Base-by-base conservation (phyloP, 2,329 filamentous ascomycete genomes). In the Coleophoma eucalyptorum region DNA sequence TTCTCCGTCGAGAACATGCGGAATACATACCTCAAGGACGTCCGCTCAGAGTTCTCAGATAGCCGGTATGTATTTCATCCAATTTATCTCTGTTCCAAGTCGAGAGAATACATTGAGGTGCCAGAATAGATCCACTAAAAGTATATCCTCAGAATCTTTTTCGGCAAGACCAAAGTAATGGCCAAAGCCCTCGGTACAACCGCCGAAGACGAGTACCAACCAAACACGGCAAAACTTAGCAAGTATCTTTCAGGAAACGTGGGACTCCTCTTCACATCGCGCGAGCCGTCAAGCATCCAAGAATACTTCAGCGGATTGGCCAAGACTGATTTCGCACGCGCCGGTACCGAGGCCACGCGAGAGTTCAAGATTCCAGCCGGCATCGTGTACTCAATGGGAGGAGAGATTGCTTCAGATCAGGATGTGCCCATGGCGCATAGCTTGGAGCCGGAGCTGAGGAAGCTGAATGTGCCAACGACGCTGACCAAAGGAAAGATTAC, bases 101-200 rank as follows among this genome's bases (percentile, higher is more conserved):
- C 26, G n/a, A n/a, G n/a, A n/a, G n/a, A n/a, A n/a, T n/a, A n/a
- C n/a, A n/a, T 26, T 5, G 26, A 26, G 26, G 10, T 8, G 4
- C 26, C 26, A 2, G 26, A 26, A 26, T 26, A 3, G 5, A 26
- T 26, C 10, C 4, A 26, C 26, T 26, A 26, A 26, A 20, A 41
- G 50, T 19, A 7, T 16, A 43, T 26, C 10, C 12, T 44, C 63
- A 94, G 92, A 62, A 77, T 99, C 69, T 97, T 97, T 83, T 97
- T 97, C 73, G 94, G 93, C 74, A 99, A 97, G 78, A 97, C 93
- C 53, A 97, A 97, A 75, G 92, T 99, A 70, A 97, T 97, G 91
- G 86, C 89, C 63, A 93, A 94, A 73, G 92, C 94, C 51, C 87
- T 99, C 21, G 94, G 94, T 66, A 81, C 81, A 58, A 85, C 78